A percentile compares a stretch with the other conserved stretches of the same genome.
Evolutionary conservation across 192 early-diverging fungal genomes (phyloP).

Genomic region (Entomortierella chlamydospora): DNA sequence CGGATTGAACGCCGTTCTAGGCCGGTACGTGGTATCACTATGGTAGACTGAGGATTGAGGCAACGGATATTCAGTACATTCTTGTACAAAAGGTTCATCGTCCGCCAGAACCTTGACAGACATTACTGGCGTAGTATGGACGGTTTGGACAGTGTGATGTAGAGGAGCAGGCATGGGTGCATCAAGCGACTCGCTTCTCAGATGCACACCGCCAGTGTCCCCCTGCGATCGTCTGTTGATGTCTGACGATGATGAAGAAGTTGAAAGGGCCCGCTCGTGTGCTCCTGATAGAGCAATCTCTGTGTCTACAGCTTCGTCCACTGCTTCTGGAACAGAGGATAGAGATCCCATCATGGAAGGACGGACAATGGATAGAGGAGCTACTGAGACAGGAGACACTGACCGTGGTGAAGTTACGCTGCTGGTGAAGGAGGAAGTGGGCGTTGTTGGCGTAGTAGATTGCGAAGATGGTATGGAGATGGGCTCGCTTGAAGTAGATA

Average conservation of each 20-base stretch:
- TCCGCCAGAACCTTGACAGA: not conserved
- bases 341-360: not conserved
- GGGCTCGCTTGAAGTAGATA: not conserved
- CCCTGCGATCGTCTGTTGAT: not conserved
- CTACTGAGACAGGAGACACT: not conserved
- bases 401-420: slow-evolving; percentile 1
- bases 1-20: too few species aligned
- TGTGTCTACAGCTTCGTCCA: not conserved
- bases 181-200: not conserved
- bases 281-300: not conserved
- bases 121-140: slow-evolving; percentile 5
- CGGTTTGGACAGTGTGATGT: not conserved
- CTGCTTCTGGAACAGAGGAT: not conserved
- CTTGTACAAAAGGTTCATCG: not conserved
- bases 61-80: not conserved
- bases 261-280: too few species aligned
- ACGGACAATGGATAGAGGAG: slow-evolving; percentile 11
- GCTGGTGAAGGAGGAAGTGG: slow-evolving; percentile 1
- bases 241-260: not conserved
- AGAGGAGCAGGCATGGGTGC: not conserved
- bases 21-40: too few species aligned
- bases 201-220: not conserved
- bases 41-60: too few species aligned
- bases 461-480: slow-evolving; percentile 5
- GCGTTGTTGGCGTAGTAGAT: slow-evolving; percentile 12